A percentile compares a stretch with the other conserved stretches of the same genome.
phyloP scores from a whole-genome alignment of 148 eudicot species.

The Arctostaphylos glauca region DNA sequence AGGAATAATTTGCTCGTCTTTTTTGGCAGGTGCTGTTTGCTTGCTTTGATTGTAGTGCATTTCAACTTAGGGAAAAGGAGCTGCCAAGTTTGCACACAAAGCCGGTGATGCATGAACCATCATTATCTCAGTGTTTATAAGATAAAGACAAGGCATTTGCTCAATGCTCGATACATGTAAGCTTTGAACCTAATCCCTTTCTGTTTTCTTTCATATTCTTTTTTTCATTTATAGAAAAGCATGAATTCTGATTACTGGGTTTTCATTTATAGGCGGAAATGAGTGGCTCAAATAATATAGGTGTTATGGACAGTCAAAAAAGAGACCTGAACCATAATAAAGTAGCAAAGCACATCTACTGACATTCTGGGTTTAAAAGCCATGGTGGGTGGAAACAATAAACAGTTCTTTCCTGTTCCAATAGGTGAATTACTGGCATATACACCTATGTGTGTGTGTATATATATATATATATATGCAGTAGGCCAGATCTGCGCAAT shows the following conservation, averaged over 20 bases:
- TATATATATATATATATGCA: too few relatives aligned
- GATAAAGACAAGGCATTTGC: background rate
- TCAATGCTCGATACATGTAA: background rate
- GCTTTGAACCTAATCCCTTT: background rate
- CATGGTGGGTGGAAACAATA: background rate
- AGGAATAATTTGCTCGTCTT: background rate
- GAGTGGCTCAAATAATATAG: background rate
- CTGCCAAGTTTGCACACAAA: background rate
- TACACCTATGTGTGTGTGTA: too few relatives aligned
- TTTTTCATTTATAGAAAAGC: background rate
- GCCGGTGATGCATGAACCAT: background rate
- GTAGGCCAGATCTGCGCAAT: too few relatives aligned
- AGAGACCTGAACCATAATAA: background rate
- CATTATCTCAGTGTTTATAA: background rate
- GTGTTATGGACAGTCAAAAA: background rate
- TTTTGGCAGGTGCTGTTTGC: background rate
- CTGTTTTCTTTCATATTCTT: background rate
- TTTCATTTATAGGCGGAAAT: background rate
- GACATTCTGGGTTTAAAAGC: background rate
- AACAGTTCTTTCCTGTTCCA: background rate
- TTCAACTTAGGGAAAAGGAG: background rate
- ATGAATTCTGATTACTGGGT: background rate
- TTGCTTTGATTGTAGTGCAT: background rate
- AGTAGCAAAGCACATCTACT: background rate
- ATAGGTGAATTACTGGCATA: background rate